A percentile compares a stretch with the other conserved stretches of the same genome.
Conservation (phyloP, 768 basidiomycete species). For the Panaeolus papilionaceus region DNA sequence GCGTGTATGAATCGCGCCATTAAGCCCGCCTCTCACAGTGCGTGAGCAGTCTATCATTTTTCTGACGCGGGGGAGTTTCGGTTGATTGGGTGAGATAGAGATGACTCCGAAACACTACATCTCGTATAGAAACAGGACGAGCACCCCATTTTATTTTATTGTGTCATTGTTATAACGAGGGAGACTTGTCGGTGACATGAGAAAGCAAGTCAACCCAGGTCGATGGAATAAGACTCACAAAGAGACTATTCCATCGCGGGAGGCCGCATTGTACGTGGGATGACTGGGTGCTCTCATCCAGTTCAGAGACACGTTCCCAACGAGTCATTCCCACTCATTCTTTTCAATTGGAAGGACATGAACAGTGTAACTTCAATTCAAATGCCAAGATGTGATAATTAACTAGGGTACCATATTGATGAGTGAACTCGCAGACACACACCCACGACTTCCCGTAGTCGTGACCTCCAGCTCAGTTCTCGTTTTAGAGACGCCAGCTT, state of each 20-base stretch:
- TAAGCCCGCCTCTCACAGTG: neutral
- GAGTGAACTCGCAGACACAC: neutral
- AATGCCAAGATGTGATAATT: neutral
- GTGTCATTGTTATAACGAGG: neutral
- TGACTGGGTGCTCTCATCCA: neutral
- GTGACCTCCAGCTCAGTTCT: neutral
- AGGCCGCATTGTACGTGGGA: neutral
- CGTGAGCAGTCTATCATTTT: neutral
- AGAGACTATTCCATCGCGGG: neutral
- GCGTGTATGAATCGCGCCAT: neutral
- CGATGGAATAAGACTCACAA: constrained; percentile 3
- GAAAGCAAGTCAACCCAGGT: neutral
- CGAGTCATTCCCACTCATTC: neutral
- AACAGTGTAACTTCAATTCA: neutral
- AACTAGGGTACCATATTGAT: neutral
- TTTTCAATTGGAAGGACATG: neutral
- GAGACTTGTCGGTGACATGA: neutral
- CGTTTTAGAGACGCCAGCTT: neutral
- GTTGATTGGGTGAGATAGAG: constrained; percentile 8
- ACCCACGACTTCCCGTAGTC: neutral
- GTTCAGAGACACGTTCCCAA: neutral
- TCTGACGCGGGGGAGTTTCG: constrained; percentile 9
- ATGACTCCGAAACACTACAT: neutral
- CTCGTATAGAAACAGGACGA: neutral
- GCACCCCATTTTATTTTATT: neutral